phyloP scores from a whole-genome alignment of 306 rosid genomes.

The Citrullus colocynthis region DNA sequence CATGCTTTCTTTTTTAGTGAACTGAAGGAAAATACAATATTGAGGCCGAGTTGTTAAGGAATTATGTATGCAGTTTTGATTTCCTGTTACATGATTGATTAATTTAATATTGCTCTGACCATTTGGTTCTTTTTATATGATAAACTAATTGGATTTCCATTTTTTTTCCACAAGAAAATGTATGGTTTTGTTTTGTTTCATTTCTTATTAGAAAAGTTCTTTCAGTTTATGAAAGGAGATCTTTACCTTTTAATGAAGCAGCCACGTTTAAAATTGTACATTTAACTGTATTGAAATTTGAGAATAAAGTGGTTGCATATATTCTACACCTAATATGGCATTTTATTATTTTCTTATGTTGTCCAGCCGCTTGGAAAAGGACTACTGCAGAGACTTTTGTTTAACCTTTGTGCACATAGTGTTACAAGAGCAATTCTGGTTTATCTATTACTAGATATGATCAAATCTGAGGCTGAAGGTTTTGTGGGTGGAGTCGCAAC shows the following conservation, averaged over 20 bases:
- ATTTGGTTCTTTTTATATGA: not conserved
- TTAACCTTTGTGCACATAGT: conserved; percentile 88
- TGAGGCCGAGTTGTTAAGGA: not conserved
- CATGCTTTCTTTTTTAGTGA: not conserved
- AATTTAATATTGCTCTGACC: not conserved
- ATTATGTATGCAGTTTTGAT: not conserved
- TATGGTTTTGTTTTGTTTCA: not conserved
- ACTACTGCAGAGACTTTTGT: conserved; percentile 84
- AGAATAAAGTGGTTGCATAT: not conserved
- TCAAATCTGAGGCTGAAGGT: conserved; percentile 78
- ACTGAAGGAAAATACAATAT: not conserved
- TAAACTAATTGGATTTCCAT: not conserved
- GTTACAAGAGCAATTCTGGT: conserved; percentile 66
- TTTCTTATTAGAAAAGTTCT: not conserved
- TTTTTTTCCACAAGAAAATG: not conserved
- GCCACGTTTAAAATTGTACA: not conserved
- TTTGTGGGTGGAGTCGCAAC: conserved; percentile 37
- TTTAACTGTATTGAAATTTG: not conserved
- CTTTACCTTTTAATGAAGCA: not conserved
- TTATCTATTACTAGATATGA: conserved; percentile 63
- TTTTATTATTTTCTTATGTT: conserved; percentile 11
- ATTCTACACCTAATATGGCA: conserved; percentile 15
- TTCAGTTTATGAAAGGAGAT: not conserved
- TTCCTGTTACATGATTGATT: not conserved
- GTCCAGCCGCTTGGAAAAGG: conserved; percentile 97